Evolutionary conservation across 1,284 basidiomycete species (phyloP).

Genomic region (Tilletia caries): DNA sequence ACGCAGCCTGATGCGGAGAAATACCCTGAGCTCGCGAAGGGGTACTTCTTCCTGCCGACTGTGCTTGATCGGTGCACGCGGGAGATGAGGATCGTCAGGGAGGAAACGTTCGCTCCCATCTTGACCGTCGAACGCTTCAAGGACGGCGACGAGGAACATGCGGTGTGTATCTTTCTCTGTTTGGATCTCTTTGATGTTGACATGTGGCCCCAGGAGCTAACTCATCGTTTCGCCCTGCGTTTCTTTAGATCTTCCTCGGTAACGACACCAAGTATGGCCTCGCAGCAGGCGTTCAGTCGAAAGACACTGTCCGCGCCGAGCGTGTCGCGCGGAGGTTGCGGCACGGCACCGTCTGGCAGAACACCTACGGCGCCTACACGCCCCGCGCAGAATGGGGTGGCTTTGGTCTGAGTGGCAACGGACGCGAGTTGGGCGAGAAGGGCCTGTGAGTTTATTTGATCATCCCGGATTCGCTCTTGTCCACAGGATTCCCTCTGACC

Average conservation of each 20-base stretch:
- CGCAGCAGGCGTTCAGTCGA: slow-evolving; percentile 48
- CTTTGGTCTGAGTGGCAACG: slow-evolving; percentile 50
- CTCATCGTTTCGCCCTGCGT: not conserved
- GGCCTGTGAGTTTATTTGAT: slow-evolving; percentile 29
- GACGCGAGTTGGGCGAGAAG: slow-evolving; percentile 48
- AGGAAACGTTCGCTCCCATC: slow-evolving; percentile 53
- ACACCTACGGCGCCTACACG: slow-evolving; percentile 49
- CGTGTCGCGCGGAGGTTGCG: slow-evolving; percentile 45
- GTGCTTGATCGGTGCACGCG: slow-evolving; percentile 50
- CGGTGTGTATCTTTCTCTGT: slow-evolving; percentile 21
- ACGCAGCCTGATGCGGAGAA: slow-evolving; percentile 35
- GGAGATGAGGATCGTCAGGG: slow-evolving; percentile 51
- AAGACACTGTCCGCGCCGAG: slow-evolving; percentile 34
- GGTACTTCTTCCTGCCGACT: slow-evolving; percentile 52
- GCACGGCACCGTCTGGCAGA: slow-evolving; percentile 52
- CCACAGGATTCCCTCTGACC: not conserved
- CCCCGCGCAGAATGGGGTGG: slow-evolving; percentile 53
- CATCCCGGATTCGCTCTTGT: not conserved
- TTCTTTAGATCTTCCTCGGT: slow-evolving; percentile 30
- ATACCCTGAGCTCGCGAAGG: slow-evolving; percentile 44
- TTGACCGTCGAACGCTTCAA: slow-evolving; percentile 51
- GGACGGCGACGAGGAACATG: slow-evolving; percentile 47
- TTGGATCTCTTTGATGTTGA: too few species aligned
- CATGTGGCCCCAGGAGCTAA: too few species aligned
- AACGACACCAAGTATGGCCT: slow-evolving; percentile 53